phyloP scores from a whole-genome alignment of 2,329 filamentous ascomycete genomes.

The Dryadomyces sulphureus region DNA sequence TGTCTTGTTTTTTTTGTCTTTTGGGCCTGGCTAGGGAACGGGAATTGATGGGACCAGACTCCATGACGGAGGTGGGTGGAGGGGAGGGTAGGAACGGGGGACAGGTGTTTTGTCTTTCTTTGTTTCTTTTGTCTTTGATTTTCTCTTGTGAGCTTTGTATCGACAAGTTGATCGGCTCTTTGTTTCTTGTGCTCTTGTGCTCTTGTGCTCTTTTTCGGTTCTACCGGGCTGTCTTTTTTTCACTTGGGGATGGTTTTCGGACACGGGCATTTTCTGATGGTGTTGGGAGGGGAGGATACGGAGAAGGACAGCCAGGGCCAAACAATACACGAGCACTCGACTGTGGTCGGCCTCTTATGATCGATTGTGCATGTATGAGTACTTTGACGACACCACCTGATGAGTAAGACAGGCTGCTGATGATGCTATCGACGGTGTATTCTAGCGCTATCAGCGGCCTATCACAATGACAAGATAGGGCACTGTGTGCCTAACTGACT shows the following conservation, averaged over 20 bases:
- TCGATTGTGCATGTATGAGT: too few relatives aligned
- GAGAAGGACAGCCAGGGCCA: too few relatives aligned
- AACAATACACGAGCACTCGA: too few relatives aligned
- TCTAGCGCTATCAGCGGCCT: too few relatives aligned
- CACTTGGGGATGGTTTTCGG: neutral
- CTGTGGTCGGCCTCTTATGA: too few relatives aligned
- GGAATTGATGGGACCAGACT: neutral
- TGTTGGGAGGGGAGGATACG: neutral
- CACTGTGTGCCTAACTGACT: too few relatives aligned
- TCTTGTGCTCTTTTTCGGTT: neutral
- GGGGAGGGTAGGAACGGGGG: neutral
- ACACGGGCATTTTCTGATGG: neutral
- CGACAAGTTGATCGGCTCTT: neutral
- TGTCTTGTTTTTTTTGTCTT: neutral
- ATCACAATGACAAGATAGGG: too few relatives aligned
- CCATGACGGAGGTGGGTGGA: neutral
- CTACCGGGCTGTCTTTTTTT: neutral
- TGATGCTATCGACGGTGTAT: too few relatives aligned
- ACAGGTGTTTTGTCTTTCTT: neutral
- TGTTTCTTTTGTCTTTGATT: neutral
- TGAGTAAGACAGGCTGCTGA: neutral
- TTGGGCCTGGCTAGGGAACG: neutral
- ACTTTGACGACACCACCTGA: neutral
- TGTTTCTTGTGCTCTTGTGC: neutral
- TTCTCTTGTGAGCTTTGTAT: neutral